Base-by-base conservation (phyloP, 768 basidiomycete genomes). In the Termitomyces sp. region DNA sequence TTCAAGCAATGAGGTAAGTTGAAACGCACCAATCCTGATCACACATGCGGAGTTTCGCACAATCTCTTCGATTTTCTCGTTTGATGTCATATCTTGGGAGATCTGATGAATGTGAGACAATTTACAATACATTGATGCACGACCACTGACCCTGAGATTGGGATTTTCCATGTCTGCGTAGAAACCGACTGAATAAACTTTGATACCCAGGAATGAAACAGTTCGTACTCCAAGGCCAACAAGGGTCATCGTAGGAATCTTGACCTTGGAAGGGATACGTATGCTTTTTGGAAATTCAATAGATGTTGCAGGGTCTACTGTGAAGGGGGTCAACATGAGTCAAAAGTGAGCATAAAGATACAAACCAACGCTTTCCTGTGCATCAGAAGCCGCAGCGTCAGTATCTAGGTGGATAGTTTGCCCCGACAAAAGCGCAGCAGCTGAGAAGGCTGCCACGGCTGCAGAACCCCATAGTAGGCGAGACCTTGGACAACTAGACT, bases 121-220 rank as follows among this genome's bases (percentile, higher is more conserved):
- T 52, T 20, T 17, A 31, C 53, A 31, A 52, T 25, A 9, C 50
- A 38, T 42, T 12, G 12, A n/a, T 45, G 43, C 47, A 4, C 40
- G 53, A 42, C 20, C 10, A 68, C 76, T 56, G 56, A 89, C 88
- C 57, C 81, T 80, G 60, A 91, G 78, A 46, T 78, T 80, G 0
- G 87, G 83, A 63, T 86, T 83, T n/a, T 77, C 68, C 48, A 94
- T 74, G 70, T 96, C 93, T 6, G 92, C 89, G 72, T 96, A 97
- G 74, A 97, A 94, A 2, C 84, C 95, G 38, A 93, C 86, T 11
- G 89, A 90, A 74, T 97, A 97, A 15, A 96, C 94, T 69, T 92
- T 86, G 64, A 97, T 84, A 7, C 87, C 82, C 43, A 96, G 79
- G 74, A 97, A 94, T 14, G 93, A 94, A 36, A 97, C 94, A 0